These are phyloP conservation scores for Yamadazyma sp. DNA, from an alignment of 1,139 yeast genomes.

Conservation along the genomic window DNA sequence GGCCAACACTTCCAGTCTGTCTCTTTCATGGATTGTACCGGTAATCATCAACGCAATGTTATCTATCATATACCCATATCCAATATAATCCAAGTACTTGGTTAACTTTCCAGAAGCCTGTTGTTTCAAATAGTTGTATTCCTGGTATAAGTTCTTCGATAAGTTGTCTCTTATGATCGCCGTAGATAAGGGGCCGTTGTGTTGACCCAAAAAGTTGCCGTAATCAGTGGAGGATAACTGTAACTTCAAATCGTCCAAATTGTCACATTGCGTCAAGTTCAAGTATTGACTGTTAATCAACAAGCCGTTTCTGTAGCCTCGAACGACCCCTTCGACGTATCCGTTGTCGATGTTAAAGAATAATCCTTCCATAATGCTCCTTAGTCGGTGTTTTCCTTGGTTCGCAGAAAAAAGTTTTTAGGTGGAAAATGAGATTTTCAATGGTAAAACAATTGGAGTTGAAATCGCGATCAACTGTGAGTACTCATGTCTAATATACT, in stretches of 20 bases:
- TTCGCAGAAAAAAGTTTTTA: background rate
- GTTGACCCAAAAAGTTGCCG: conserved; percentile 83
- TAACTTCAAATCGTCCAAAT: conserved; percentile 87
- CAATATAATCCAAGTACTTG: conserved; percentile 84
- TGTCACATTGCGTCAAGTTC: conserved; percentile 94
- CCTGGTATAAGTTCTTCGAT: conserved; percentile 71
- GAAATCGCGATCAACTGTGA: background rate
- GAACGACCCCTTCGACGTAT: conserved; percentile 87
- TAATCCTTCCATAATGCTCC: conserved; percentile 24
- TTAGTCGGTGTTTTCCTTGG: conserved; percentile 8
- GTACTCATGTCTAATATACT: conserved; percentile 22
- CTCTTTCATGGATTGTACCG: conserved; percentile 95
- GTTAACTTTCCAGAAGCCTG: conserved; percentile 82
- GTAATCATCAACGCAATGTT: conserved; percentile 94
- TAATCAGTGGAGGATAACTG: conserved; percentile 96
- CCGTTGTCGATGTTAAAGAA: conserved; percentile 84
- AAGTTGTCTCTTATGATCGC: conserved; percentile 80
- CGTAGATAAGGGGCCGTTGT: conserved; percentile 80
- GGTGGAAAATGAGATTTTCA: background rate
- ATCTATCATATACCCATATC: conserved; percentile 98
- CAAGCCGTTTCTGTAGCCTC: conserved; percentile 90
- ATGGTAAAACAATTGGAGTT: no score
- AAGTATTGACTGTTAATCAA: conserved; percentile 76
- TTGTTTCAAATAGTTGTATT: conserved; percentile 80
- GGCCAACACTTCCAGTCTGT: conserved; percentile 77